Evolutionary conservation across 2,329 filamentous ascomycete species (phyloP).

Genomic region (Fusarium sp.): DNA sequence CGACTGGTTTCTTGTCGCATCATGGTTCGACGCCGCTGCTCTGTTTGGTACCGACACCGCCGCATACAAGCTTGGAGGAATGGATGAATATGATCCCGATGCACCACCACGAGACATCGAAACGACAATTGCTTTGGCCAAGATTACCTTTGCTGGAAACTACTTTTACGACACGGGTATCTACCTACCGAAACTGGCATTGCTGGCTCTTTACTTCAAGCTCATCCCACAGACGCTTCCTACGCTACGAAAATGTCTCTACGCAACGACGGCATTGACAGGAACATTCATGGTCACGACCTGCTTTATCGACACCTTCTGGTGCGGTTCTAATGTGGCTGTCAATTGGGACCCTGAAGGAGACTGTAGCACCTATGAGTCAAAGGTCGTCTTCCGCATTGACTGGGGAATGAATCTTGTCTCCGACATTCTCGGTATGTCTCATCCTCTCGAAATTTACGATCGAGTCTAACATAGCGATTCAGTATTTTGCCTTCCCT

Average conservation of each 20-base stretch:
- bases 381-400: constrained; percentile 44
- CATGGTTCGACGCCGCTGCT: constrained; percentile 43
- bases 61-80: constrained; percentile 45
- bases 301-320: constrained; percentile 47
- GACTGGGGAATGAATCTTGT: constrained; percentile 47
- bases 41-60: constrained; percentile 44
- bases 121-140: constrained; percentile 40
- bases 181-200: constrained; percentile 46
- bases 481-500: constrained; percentile 29
- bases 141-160: constrained; percentile 47
- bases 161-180: constrained; percentile 49
- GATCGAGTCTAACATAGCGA: not conserved
- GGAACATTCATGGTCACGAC: constrained; percentile 40
- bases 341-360: constrained; percentile 45
- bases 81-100: constrained; percentile 43
- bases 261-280: constrained; percentile 39
- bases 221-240: constrained; percentile 45
- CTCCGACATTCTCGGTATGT: constrained; percentile 31
- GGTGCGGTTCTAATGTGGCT: constrained; percentile 45
- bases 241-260: constrained; percentile 38
- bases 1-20: constrained; percentile 46
- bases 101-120: constrained; percentile 10
- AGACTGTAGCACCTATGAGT: constrained; percentile 42
- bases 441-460: accelerated
- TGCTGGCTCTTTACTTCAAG: constrained; percentile 46